A percentile compares a stretch with the other conserved stretches of the same genome.
phyloP scores from a whole-genome alignment of 2,329 filamentous ascomycete species.

The Escovopsis sp. region DNA sequence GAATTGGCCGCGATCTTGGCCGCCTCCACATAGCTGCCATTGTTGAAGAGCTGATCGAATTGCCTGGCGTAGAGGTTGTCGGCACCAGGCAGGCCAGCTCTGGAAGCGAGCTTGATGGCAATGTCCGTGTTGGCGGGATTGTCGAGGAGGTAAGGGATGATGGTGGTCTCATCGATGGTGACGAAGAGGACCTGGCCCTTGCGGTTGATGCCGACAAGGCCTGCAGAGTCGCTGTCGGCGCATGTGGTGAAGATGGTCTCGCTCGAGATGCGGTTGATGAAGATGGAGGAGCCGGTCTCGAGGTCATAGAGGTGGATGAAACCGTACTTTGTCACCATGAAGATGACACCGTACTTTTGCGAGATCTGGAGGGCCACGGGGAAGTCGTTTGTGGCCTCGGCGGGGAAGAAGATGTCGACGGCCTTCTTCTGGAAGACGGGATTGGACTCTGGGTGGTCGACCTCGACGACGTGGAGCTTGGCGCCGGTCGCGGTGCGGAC shows the following conservation, averaged over 20 bases:
- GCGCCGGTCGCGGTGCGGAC: constrained; percentile 79
- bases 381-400: constrained; percentile 92
- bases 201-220: constrained; percentile 89
- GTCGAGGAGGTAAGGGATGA: constrained; percentile 89
- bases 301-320: constrained; percentile 98
- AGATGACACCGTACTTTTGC: constrained; percentile 89
- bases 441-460: constrained; percentile 83
- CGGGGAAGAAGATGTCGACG: constrained; percentile 93
- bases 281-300: constrained; percentile 88
- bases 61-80: constrained; percentile 86
- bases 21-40: constrained; percentile 71
- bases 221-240: constrained; percentile 65
- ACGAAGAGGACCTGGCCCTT: constrained; percentile 95
- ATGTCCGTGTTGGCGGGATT: constrained; percentile 89
- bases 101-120: constrained; percentile 89
- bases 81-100: constrained; percentile 83
- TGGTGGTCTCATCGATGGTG: constrained; percentile 76
- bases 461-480: constrained; percentile 95
- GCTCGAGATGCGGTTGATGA: constrained; percentile 99
- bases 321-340: constrained; percentile 95
- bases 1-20: constrained; percentile 96
- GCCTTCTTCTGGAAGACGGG: constrained; percentile 88
- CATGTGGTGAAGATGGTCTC: constrained; percentile 97
- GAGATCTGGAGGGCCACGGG: constrained; percentile 96
- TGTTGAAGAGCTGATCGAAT: constrained; percentile 73